A percentile compares a stretch with the other conserved stretches of the same genome.
Evolutionary conservation across 306 rosid species (phyloP).

Genomic region (Morella rubra): DNA sequence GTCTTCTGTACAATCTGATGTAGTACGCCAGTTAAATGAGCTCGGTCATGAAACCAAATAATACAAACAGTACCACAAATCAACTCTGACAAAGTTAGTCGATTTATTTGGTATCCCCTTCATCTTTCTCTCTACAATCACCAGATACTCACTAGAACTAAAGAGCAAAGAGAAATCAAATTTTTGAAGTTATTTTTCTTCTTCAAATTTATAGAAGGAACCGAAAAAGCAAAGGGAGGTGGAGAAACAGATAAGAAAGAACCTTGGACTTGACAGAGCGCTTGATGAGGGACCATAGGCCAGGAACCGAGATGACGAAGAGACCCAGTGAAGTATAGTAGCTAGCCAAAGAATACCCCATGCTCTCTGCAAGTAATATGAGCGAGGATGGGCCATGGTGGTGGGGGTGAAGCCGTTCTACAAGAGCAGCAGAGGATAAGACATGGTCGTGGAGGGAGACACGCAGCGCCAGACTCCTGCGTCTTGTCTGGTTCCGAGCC

Average conservation of each 20-base stretch:
- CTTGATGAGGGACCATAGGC: conserved; percentile 97
- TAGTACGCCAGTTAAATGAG: background rate
- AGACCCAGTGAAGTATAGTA: conserved; percentile 94
- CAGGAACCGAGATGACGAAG: conserved; percentile 91
- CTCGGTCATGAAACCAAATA: background rate
- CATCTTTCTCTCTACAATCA: background rate
- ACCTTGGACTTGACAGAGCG: conserved; percentile 97
- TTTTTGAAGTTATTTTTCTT: background rate
- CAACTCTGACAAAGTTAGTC: background rate
- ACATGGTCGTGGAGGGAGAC: conserved; percentile 48
- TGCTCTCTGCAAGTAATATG: conserved; percentile 41
- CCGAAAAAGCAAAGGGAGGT: background rate
- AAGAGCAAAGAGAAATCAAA: background rate
- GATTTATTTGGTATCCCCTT: background rate
- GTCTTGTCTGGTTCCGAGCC: conserved; percentile 22
- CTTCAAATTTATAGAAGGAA: background rate
- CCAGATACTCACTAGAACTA: background rate
- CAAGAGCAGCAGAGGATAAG: conserved; percentile 27
- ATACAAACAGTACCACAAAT: background rate
- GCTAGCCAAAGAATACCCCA: conserved; percentile 79
- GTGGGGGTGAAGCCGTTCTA: conserved; percentile 29
- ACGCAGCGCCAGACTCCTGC: conserved; percentile 31
- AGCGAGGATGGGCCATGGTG: conserved; percentile 39
- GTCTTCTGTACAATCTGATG: conserved; percentile 87
- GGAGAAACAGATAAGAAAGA: background rate